Evolutionary conservation across 352 stramenopile genomes (phyloP).

Genomic region (Phytopythium montanum): DNA sequence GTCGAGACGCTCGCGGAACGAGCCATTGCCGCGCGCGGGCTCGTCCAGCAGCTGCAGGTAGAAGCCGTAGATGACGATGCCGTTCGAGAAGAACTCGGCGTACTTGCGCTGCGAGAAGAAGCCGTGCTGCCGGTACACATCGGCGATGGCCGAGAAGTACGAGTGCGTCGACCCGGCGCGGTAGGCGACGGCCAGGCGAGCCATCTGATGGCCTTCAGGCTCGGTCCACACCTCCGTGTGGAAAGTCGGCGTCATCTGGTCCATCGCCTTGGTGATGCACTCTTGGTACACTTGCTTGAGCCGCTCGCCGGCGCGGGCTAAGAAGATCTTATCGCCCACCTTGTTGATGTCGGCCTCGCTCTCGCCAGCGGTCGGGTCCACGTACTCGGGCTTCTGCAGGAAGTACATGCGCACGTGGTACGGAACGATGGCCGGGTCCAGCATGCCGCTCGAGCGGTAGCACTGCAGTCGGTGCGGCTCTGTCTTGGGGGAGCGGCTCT

Average conservation of each 20-base stretch:
- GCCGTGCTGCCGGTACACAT: slow-evolving; percentile 82
- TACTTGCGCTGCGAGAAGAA: slow-evolving; percentile 85
- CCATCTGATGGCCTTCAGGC: slow-evolving; percentile 73
- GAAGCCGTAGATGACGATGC: slow-evolving; percentile 81
- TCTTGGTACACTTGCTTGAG: slow-evolving; percentile 81
- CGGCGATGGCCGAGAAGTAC: slow-evolving; percentile 86
- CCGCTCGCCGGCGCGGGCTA: slow-evolving; percentile 51
- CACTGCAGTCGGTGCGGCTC: slow-evolving; percentile 85
- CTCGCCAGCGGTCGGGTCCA: slow-evolving; percentile 46
- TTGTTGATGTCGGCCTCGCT: slow-evolving; percentile 76
- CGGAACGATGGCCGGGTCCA: slow-evolving; percentile 66
- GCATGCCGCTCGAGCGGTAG: slow-evolving; percentile 77
- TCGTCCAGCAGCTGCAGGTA: slow-evolving; percentile 78
- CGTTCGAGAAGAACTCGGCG: slow-evolving; percentile 83
- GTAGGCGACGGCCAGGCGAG: slow-evolving; percentile 75
- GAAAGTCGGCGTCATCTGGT: slow-evolving; percentile 78
- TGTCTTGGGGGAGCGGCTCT: slow-evolving; percentile 62
- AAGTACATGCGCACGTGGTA: slow-evolving; percentile 88
- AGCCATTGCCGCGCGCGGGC: slow-evolving; percentile 37
- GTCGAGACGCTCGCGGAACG: slow-evolving; percentile 65
- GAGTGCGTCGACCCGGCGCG: slow-evolving; percentile 71
- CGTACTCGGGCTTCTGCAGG: slow-evolving; percentile 67
- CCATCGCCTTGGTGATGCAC: slow-evolving; percentile 63
- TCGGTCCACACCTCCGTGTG: slow-evolving; percentile 78
- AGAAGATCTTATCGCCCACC: slow-evolving; percentile 75